Conservation (phyloP, 305 asterid species). For the Fraxinus sp. region DNA sequence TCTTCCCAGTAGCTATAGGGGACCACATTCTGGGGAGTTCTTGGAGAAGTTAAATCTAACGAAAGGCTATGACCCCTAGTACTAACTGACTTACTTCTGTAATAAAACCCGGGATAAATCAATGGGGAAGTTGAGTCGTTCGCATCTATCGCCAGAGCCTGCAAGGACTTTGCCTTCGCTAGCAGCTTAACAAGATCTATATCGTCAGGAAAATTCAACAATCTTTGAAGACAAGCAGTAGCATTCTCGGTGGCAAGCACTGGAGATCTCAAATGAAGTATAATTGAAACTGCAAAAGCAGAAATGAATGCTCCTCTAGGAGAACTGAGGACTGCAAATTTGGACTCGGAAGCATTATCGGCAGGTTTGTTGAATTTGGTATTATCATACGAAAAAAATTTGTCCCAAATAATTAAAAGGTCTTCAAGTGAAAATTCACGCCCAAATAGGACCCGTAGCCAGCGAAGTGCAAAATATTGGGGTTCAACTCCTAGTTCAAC, state of each 20-base stretch:
- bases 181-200: constrained; percentile 58
- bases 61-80: constrained; percentile 63
- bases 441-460: constrained; percentile 93
- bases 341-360: constrained; percentile 39
- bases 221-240: constrained; percentile 77
- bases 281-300: constrained; percentile 94
- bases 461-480: constrained; percentile 85
- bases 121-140: constrained; percentile 39
- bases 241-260: constrained; percentile 92
- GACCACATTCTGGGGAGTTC: constrained; percentile 51
- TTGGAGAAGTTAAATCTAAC: constrained; percentile 61
- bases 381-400: constrained; percentile 67
- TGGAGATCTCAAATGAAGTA: constrained; percentile 75
- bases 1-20: constrained; percentile 97
- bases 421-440: constrained; percentile 88
- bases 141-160: constrained; percentile 56
- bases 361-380: constrained; percentile 30
- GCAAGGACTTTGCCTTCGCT: constrained; percentile 76
- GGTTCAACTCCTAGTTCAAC: constrained; percentile 96
- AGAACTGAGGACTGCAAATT: constrained; percentile 63
- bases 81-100: constrained; percentile 41
- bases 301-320: constrained; percentile 86
- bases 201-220: constrained; percentile 80
- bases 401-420: constrained; percentile 85
- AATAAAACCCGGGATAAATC: constrained; percentile 41